Base-by-base conservation (phyloP, 2,329 filamentous ascomycete species). In the Sclerotinia sclerotiorum region DNA sequence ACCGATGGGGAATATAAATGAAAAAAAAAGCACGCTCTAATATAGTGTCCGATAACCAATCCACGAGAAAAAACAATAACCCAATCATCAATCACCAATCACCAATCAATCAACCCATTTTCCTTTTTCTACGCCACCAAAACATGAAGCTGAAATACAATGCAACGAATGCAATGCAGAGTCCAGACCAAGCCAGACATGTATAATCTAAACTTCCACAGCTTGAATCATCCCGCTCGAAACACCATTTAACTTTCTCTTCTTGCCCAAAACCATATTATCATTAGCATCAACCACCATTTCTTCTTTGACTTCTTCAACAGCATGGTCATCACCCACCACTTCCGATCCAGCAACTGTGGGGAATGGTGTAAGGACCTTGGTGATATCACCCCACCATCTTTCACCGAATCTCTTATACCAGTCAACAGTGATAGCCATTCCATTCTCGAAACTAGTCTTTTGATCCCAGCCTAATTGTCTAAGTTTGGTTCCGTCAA, bases 361-460 rank as follows among this genome's bases (percentile, higher is more conserved):
- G 1, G 88, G 89, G 80, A 89, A 91, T 5, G 89, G 87, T 48
- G 86, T 89, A 66, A 91, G 82, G 24, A 90, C 88, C 76, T 88
- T 87, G 75, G 82, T 85, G 73, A 92, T 90, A 73, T 90, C 86
- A 60, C 89, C 89, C 89, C 89, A 91, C 89, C 89, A 92, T 49
- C 82, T 76, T 80, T 89, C 86, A 6, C 88, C 88, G 69, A 87
- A 91, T 67, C 79, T 80, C 51, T 80, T 82, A 77, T 93, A 93
- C 90, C 90, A 93, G 62, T 88, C 83, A 21, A 91, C 87, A 0
- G 90, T 92, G 60, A 80, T 82, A 69, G 79, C 81, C 67, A 93
- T 80, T 10, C 90, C 90, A 2, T 88, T 83, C 21, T 84, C 83
- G 70, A 93, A 89, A 64, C 79, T 81, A 2, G 86, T 90, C 78